These are phyloP conservation scores for Camelina hispida DNA, from an alignment of 345 rosid genomes.

Conservation along the genomic window DNA sequence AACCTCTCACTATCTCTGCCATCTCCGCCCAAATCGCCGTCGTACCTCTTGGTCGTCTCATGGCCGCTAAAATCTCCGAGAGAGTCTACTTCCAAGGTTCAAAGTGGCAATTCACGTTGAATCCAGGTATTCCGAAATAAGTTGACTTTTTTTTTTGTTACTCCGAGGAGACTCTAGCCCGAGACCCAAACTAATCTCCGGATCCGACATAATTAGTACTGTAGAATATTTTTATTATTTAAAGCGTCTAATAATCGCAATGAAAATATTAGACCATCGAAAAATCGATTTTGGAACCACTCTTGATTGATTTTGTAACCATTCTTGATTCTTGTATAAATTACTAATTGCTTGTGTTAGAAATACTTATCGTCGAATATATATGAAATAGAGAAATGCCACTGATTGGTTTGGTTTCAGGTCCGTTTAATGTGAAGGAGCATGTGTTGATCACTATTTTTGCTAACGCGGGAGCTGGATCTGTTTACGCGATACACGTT, in stretches of 20 bases:
- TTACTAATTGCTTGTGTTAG: slow-evolving; percentile 66
- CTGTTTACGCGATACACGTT: slow-evolving; percentile 83
- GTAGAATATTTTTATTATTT: no score
- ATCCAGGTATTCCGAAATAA: slow-evolving; percentile 50
- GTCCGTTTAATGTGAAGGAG: slow-evolving; percentile 95
- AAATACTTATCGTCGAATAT: no score
- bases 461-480: slow-evolving; percentile 97
- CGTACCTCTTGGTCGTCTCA: slow-evolving; percentile 85
- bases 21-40: slow-evolving; percentile 97
- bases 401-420: slow-evolving; percentile 29
- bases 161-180: no score
- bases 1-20: slow-evolving; percentile 89
- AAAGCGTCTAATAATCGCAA: not conserved
- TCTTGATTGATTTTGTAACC: not conserved
- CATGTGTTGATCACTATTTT: slow-evolving; percentile 94
- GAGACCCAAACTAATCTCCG: no score
- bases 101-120: slow-evolving; percentile 74
- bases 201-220: no score
- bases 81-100: slow-evolving; percentile 71
- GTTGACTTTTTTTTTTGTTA: not conserved
- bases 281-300: not conserved
- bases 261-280: not conserved
- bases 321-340: not conserved
- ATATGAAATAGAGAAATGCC: not conserved
- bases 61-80: slow-evolving; percentile 82